Evolutionary conservation across 1,284 basidiomycete genomes (phyloP).

Genomic region (Austroboletus sp.): DNA sequence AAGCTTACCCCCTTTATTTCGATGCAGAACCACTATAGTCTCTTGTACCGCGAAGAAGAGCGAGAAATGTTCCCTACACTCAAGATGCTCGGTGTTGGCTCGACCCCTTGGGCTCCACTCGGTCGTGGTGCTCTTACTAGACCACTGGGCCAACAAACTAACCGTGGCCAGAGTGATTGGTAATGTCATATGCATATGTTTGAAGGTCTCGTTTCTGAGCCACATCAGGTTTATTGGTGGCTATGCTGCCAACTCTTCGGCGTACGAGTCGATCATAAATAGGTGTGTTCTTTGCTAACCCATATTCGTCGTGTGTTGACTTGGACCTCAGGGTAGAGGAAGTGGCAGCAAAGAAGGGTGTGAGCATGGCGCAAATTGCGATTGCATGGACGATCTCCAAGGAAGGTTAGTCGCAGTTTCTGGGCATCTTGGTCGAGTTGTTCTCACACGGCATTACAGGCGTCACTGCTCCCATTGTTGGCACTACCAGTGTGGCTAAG

Average conservation of each 20-base stretch:
- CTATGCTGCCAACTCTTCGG: slow-evolving; percentile 19
- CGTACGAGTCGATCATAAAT: slow-evolving; percentile 27
- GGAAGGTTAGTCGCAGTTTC: slow-evolving; percentile 21
- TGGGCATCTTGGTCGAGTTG: background rate
- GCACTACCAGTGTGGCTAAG: slow-evolving; percentile 43
- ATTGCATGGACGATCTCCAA: slow-evolving; percentile 46
- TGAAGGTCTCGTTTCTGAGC: slow-evolving; percentile 6
- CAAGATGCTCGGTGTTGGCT: slow-evolving; percentile 36
- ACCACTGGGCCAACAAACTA: slow-evolving; percentile 31
- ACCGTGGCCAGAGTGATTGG: slow-evolving; percentile 29
- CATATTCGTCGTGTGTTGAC: slow-evolving; percentile 1
- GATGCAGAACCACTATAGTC: slow-evolving; percentile 52
- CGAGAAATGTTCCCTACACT: slow-evolving; percentile 51
- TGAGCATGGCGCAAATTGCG: slow-evolving; percentile 47
- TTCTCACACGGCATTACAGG: slow-evolving; percentile 11
- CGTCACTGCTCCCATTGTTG: slow-evolving; percentile 45
- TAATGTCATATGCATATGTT: slow-evolving; percentile 6
- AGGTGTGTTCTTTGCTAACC: slow-evolving; percentile 16
- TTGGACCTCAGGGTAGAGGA: slow-evolving; percentile 35
- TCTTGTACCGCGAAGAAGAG: slow-evolving; percentile 51
- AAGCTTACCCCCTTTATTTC: slow-evolving; percentile 49
- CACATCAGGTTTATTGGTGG: slow-evolving; percentile 24
- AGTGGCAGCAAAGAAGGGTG: slow-evolving; percentile 38
- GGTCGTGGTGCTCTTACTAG: slow-evolving; percentile 40
- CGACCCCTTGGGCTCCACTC: slow-evolving; percentile 41